These are phyloP conservation scores for Leishmania aethiopica DNA, from an alignment of 208 protist species.

Conservation along the genomic window DNA sequence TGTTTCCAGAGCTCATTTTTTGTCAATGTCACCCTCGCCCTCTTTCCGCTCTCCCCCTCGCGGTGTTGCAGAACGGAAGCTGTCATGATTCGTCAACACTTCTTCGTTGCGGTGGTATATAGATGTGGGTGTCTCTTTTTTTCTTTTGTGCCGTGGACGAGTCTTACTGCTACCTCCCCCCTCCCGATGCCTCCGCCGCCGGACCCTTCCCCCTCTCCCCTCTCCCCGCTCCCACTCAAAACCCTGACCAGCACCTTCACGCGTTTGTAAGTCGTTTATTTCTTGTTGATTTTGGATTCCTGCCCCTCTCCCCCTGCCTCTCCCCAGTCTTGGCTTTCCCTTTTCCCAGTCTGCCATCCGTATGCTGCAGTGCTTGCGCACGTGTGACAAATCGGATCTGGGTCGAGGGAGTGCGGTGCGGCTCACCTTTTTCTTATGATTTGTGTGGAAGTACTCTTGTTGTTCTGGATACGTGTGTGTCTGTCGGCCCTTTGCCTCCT, in stretches of 20 bases:
- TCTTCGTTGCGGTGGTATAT: not conserved
- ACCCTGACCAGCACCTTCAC: not conserved
- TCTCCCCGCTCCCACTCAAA: not conserved
- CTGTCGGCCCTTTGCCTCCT: not conserved
- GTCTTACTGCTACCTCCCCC: too few species aligned
- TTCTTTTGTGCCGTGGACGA: not conserved
- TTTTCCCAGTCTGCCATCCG: not conserved
- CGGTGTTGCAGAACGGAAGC: not conserved
- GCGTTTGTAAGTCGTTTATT: not conserved
- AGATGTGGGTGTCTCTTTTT: not conserved
- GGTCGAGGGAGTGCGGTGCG: not conserved
- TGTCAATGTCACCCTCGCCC: too few species aligned
- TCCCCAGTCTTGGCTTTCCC: not conserved
- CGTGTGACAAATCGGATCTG: not conserved
- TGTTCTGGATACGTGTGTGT: not conserved
- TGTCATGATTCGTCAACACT: not conserved
- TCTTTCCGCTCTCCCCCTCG: not conserved
- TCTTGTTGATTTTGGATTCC: not conserved
- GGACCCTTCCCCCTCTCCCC: not conserved
- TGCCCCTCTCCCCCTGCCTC: not conserved
- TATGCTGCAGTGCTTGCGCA: not conserved
- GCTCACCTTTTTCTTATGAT: not conserved
- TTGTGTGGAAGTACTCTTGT: not conserved
- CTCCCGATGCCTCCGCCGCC: too few species aligned
- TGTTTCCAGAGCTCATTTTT: too few species aligned